Conservation (phyloP, 257 asterid genomes). For the Nyctanthes arbortristis region DNA sequence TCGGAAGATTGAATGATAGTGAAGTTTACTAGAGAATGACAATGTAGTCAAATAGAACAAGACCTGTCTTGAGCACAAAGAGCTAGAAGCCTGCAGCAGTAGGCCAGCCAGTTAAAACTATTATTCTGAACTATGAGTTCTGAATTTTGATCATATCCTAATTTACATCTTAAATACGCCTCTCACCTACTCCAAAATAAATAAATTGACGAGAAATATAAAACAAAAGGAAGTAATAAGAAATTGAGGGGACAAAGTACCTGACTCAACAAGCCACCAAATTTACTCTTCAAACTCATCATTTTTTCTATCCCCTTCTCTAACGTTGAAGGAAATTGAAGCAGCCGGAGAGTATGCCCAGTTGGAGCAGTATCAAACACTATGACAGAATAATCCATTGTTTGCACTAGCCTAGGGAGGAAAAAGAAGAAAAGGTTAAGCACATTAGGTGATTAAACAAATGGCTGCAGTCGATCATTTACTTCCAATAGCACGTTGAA, state of each 20-base stretch:
- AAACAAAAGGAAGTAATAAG: constrained; percentile 2
- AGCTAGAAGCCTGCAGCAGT: constrained; percentile 5
- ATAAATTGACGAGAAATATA: constrained; percentile 8
- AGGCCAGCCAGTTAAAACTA: constrained; percentile 2
- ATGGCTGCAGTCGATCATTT: constrained; percentile 1
- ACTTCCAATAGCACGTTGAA: background rate
- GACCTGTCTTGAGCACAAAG: constrained; percentile 3
- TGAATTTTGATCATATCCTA: background rate
- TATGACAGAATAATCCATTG: constrained; percentile 92
- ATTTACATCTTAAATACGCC: constrained; percentile 3
- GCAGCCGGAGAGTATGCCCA: constrained; percentile 94
- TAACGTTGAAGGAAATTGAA: constrained; percentile 95
- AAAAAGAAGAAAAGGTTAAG: constrained; percentile 16
- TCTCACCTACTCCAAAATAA: constrained; percentile 5
- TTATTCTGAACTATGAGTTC: background rate
- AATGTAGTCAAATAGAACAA: background rate
- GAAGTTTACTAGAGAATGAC: background rate
- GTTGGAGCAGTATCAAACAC: constrained; percentile 99
- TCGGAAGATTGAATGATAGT: background rate
- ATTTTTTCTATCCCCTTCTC: constrained; percentile 88
- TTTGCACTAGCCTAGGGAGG: constrained; percentile 96
- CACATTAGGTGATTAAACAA: background rate
- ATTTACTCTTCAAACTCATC: constrained; percentile 86
- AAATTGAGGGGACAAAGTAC: constrained; percentile 26
- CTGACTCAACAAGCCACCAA: constrained; percentile 93